Percentiles rank a stretch among this genome's conserved stretches.
Conservation (phyloP, 306 rosid species). For the cucumber (Cucumis sativus) region DNA sequence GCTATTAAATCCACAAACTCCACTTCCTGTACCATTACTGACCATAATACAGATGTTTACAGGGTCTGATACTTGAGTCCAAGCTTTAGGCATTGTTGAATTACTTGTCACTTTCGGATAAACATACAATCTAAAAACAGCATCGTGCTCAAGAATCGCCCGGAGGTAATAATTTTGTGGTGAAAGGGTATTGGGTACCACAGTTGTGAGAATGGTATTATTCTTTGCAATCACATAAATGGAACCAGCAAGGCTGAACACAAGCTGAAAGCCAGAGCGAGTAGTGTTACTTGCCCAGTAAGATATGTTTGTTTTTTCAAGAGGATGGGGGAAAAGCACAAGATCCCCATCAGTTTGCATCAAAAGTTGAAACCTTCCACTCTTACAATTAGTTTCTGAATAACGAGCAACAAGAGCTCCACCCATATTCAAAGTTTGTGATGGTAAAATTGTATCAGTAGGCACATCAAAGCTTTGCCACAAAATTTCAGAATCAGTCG, state of each 20-base stretch:
- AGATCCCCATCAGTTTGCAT: constrained; percentile 1
- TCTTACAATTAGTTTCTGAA: constrained; percentile 22
- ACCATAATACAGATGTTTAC: constrained; percentile 3
- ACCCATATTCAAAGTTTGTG: constrained; percentile 11
- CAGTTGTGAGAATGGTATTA: constrained; percentile 4
- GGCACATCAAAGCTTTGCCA: constrained; percentile 52
- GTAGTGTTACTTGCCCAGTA: background rate
- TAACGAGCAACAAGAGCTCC: constrained; percentile 13
- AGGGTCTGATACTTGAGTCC: background rate
- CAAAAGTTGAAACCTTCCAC: constrained; percentile 30
- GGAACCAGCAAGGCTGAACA: constrained; percentile 26
- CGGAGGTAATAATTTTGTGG: constrained; percentile 21
- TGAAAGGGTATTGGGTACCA: background rate
- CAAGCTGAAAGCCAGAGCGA: background rate
- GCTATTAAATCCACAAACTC: constrained; percentile 26
- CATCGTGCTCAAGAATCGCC: constrained; percentile 40
- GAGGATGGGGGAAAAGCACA: constrained; percentile 19
- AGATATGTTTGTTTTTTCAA: background rate
- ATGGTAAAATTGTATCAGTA: constrained; percentile 51
- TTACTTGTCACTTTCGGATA: background rate
- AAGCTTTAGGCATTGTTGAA: background rate
- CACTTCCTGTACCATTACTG: background rate
- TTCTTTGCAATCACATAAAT: constrained; percentile 3
- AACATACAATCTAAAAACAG: constrained; percentile 7
- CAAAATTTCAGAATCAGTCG: background rate